These are phyloP conservation scores for Acanthamoeba healyi DNA, from an alignment of 208 protist genomes.

Conservation along the genomic window DNA sequence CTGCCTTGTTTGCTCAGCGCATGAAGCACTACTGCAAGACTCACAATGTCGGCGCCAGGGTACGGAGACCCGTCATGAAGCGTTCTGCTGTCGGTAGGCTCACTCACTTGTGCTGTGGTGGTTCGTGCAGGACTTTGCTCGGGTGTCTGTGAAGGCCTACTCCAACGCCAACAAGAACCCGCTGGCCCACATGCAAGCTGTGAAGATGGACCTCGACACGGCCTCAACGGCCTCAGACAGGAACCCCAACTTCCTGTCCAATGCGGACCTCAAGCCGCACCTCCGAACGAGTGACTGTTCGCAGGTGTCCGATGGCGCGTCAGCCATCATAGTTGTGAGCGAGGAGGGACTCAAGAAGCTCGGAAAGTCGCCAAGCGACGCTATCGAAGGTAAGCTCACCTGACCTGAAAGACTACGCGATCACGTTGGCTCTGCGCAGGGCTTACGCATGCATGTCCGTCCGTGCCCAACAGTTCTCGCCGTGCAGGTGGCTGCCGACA, in stretches of 20 bases:
- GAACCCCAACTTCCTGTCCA: constrained; percentile 92
- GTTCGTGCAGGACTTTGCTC: constrained; percentile 89
- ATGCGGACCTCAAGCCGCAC: constrained; percentile 92
- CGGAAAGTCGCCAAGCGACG: constrained; percentile 88
- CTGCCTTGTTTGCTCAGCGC: constrained; percentile 90
- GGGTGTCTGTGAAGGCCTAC: constrained; percentile 94
- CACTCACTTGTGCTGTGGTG: neutral
- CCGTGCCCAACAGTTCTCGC: constrained; percentile 87
- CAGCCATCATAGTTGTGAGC: constrained; percentile 91
- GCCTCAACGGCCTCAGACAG: constrained; percentile 87
- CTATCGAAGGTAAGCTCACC: constrained; percentile 77
- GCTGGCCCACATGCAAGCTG: constrained; percentile 92
- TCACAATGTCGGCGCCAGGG: constrained; percentile 11
- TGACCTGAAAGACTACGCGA: neutral
- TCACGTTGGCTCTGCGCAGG: too few species aligned
- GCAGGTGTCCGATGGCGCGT: constrained; percentile 93
- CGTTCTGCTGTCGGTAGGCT: neutral
- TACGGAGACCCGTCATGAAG: neutral
- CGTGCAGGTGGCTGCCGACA: constrained; percentile 88
- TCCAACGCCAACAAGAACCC: constrained; percentile 93
- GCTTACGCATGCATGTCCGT: too few species aligned
- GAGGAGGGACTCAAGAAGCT: constrained; percentile 92
- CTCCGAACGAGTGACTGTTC: constrained; percentile 93
- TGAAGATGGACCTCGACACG: constrained; percentile 90
- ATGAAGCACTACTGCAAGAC: constrained; percentile 54